Evolutionary conservation across 2,329 filamentous ascomycete genomes (phyloP), one percentile per base, ranked within the genome.

Genomic region (Fusarium sp.): DNA sequence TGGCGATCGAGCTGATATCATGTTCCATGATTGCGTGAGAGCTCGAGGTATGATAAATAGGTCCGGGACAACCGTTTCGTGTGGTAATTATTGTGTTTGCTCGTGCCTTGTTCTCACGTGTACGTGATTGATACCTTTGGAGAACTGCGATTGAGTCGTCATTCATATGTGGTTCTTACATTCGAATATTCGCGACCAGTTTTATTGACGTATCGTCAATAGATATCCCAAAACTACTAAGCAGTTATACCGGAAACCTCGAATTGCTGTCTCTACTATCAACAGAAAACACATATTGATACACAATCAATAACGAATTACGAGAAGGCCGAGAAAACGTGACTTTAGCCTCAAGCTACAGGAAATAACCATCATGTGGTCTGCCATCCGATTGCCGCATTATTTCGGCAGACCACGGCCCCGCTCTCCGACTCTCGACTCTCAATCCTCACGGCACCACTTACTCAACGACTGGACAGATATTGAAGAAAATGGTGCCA

Each of bases 401-500:
- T 59, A 68, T 15, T 54, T 63, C 17, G 55, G 66, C 44, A 49
- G 39, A 62, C 55, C 55, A 32, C 58, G 66, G 63, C 56, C 70
- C 63, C 62, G 58, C 55, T 55, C 47, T 47, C 52, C 43, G 35
- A 48, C 32, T 51, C 45, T 24, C 41, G 46, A 56, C 33, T 45
- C 40, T 15, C 68, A 68, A 55, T 19, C 35, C 8, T 66, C 65
- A 54, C 68, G 56, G 33, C 48, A 53, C 30, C 56, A 58, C 13
- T 58, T 73, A n/a, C 67, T 73, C 15, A 59, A 51, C 45, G 59
- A 67, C 28, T 73, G 71, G 68, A 59, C 47, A 35, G 56, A 70
- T 47, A 30, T 50, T 32, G 71, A 63, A 17, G 61, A 69, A 24
- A 48, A 51, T 8, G 22, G 45, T 28, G 41, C 33, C 9, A 30